Conservation (phyloP, 1,284 basidiomycete genomes). For the Psilocybe mexicana region DNA sequence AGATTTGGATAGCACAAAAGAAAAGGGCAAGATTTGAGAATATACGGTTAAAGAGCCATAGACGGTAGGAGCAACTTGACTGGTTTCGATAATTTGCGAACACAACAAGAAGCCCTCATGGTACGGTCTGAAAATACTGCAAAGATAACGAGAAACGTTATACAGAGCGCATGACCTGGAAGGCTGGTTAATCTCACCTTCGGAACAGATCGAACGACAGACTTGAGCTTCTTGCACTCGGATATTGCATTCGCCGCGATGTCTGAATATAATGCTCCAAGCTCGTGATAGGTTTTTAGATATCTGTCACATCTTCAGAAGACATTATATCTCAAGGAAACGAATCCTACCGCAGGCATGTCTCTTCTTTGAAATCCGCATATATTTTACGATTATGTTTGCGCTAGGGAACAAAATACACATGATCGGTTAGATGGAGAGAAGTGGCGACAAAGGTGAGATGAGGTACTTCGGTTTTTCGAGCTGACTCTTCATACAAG, state of each 20-base stretch:
- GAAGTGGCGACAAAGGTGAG: not conserved
- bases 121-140: conserved; percentile 7
- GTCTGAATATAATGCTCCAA: conserved; percentile 48
- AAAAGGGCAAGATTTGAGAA: not conserved
- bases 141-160: not conserved
- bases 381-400: conserved; percentile 78
- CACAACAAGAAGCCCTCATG: not conserved
- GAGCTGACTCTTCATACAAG: conserved; percentile 71
- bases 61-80: not conserved
- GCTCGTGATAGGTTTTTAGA: conserved; percentile 52
- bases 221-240: conserved; percentile 65
- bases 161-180: not conserved
- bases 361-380: conserved; percentile 73
- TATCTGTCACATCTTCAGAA: conserved; percentile 38
- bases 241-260: conserved; percentile 54
- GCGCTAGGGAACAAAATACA: conserved; percentile 44
- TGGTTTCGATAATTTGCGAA: not conserved
- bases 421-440: not conserved
- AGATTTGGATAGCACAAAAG: not conserved
- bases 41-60: not conserved
- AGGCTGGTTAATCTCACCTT: conserved; percentile 9
- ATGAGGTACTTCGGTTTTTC: conserved; percentile 59
- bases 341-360: conserved; percentile 56
- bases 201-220: conserved; percentile 23
- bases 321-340: not conserved